phyloP scores from a whole-genome alignment of 106 monocot genomes.

The Hemerocallis citrina region DNA sequence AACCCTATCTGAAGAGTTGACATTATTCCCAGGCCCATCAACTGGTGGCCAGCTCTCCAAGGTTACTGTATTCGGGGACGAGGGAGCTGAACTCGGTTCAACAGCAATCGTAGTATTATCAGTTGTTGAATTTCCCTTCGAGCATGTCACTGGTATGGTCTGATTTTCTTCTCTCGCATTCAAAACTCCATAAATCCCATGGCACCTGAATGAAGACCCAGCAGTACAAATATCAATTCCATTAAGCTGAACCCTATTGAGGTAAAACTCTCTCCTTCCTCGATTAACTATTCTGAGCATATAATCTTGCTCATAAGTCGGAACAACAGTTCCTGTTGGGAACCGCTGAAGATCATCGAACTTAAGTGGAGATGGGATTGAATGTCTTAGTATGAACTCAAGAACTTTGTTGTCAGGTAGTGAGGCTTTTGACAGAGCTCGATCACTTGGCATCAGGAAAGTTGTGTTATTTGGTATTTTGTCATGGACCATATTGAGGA shows the following conservation, averaged over 20 bases:
- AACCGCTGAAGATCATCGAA: slow-evolving; percentile 30
- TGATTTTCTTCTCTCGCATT: background rate
- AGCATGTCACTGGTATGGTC: background rate
- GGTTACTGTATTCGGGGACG: background rate
- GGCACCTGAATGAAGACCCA: slow-evolving; percentile 41
- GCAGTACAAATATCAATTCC: slow-evolving; percentile 24
- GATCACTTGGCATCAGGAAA: slow-evolving; percentile 55
- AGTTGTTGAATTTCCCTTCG: background rate
- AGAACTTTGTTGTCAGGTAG: slow-evolving; percentile 27
- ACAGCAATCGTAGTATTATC: background rate
- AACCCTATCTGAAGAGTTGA: slow-evolving; percentile 2
- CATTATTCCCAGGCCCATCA: background rate
- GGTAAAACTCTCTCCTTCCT: slow-evolving; percentile 18
- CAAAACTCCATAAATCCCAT: slow-evolving; percentile 44
- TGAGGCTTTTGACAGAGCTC: slow-evolving; percentile 24
- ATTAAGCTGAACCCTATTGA: slow-evolving; percentile 34
- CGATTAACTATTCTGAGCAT: slow-evolving; percentile 16
- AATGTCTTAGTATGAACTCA: slow-evolving; percentile 35
- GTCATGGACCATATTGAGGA: slow-evolving; percentile 33
- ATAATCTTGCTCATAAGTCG: slow-evolving; percentile 23
- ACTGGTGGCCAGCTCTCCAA: slow-evolving; percentile 6
- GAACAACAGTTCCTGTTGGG: slow-evolving; percentile 33
- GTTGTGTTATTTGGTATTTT: slow-evolving; percentile 38
- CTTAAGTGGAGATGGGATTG: slow-evolving; percentile 33
- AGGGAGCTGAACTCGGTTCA: slow-evolving; percentile 5